Evolutionary conservation across 352 stramenopile genomes (phyloP), one percentile per base, ranked within the genome.

Genomic region (Globisporangium viniferum): DNA sequence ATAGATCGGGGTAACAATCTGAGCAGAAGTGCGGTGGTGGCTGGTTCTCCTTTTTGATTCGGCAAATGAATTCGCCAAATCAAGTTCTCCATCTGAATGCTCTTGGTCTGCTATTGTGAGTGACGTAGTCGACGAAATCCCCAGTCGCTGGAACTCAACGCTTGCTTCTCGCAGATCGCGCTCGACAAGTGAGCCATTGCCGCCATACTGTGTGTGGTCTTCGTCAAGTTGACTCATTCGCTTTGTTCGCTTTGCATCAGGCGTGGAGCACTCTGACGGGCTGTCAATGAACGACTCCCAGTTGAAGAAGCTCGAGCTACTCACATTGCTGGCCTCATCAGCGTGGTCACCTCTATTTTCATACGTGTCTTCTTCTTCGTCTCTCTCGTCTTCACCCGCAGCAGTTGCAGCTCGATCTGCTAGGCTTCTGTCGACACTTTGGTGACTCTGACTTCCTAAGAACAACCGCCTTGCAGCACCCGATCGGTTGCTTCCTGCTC

Each of bases 271-370:
- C 12, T 84, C 77, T 1, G 77, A 84, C n/a, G 73, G 64, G 35
- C 73, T 89, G 41, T 83, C 75, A n/a, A 90, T 79, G 73, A 90
- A 90, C 20, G 76, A 79, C 46, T 90, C 79, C 81, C 81, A 90
- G 69, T 90, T 81, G 27, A 90, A 85, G 31, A 70, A 51, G 22
- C 69, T 68, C 58, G 65, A 35, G 57, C 39, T 71, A 41, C 59
- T 72, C 15, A 57, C 27, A 33, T 46, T 54, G 55, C 39, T 71
- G 65, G 62, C 64, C 48, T 74, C 60, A 18, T 68, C 61, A 15
- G 24, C 39, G 46, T 41, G 10, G n/a, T 59, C 33, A 12, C 61
- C 56, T 20, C 46, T 33, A 9, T 31, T 24, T 36, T 14, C 18
- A 53, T 64, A 22, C 0, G 7, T 20, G 5, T 59, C 54, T 20